Base-by-base conservation (phyloP, 2,329 filamentous ascomycete species). In the Ophiostoma sp. region DNA sequence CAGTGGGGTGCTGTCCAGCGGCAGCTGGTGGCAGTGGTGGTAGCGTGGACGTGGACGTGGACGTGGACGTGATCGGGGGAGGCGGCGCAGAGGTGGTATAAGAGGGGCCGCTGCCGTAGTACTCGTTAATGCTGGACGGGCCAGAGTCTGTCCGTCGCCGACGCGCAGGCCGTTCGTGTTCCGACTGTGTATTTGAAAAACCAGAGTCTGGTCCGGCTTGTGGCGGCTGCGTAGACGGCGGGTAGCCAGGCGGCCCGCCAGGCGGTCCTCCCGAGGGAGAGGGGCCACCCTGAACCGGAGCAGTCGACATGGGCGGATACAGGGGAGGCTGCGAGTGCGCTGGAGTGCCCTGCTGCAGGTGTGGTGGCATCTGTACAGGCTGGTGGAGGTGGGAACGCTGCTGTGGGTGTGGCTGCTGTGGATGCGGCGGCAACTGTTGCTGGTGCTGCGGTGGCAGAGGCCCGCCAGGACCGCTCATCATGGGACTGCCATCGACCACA, bases 401-500 rank as follows among this genome's bases (percentile, higher is more conserved):
- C 14, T 62, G 58, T 7, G 9, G 38, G 1, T 66, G 68, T 5
- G 40, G 64, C 2, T 49, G 67, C 11, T 66, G 67, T 4, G 18
- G 64, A 11, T 69, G 69, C 5, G 55, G 65, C 2, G 40, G 64
- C 7, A 64, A 64, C 11, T 66, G 66, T 1, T 60, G 66, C 7
- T 62, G 55, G 11, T 62, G 55, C 55, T 40, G 55, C 36, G 44
- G 64, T 52, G 40, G 66, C 68, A 64, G 12, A 14, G 36, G 27
- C 27, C 36, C 55, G 14, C 42, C 42, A 44, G 27, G n/a, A 18
- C 49, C 27, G 49, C 49, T 60, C 3, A 70, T 60, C 58, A 76
- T 72, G 0, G 80, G 77, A 66, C 78, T 81, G 64, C 76, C 76
- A 14, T 81, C 74, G 3, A 72, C 77, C 16, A 76, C 73, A 65